Evolutionary conservation across 2,329 filamentous ascomycete genomes (phyloP), one percentile per base, ranked within the genome.

Genomic region (Pseudovirgaria hyperparasitica): DNA sequence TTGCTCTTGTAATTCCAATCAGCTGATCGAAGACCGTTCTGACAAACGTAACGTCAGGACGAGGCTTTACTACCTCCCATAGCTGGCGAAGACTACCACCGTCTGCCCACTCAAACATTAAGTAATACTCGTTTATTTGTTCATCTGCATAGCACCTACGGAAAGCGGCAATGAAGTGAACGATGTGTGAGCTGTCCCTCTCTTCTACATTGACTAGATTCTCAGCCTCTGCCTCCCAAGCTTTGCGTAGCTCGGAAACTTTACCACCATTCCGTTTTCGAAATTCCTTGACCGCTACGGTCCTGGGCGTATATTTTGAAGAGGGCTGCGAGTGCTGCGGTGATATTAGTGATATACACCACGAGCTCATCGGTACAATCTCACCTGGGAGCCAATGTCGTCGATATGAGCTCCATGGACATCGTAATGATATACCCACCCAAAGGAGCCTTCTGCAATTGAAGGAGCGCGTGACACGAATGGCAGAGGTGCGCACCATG

Each of bases 91-190:
- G 35, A 23, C 38, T 44, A 2, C 41, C 41, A 1, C 36, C 38
- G 9, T 40, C 31, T 1, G 42, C 42, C 42, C 42, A 45, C 8
- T 29, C 22, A 13, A 43, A 41, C 27, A 43, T 37, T 19, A 45
- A 33, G 17, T 40, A 45, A 2, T 33, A 38, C 19, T 23, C 10
- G n/a, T 13, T n/a, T n/a, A n/a, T 30, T 3, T 39, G 23, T 4
- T 10, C 10, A 24, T 24, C 23, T 15, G 10, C 4, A 5, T 24
- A 4, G 4, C 39, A 32, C 22, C 35, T 10, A 3, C 34, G 23
- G 0, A 40, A 31, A 3, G 39, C 37, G 4, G 37, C 31, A 16
- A 41, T 26, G 10, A 29, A 37, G 10, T 33, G 24, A 9, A 31
- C 21, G 16, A 43, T 38, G 16, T 41, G 33, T 2, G 6, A 1